Conservation (phyloP, 345 rosid species). For the Salix caprea region DNA sequence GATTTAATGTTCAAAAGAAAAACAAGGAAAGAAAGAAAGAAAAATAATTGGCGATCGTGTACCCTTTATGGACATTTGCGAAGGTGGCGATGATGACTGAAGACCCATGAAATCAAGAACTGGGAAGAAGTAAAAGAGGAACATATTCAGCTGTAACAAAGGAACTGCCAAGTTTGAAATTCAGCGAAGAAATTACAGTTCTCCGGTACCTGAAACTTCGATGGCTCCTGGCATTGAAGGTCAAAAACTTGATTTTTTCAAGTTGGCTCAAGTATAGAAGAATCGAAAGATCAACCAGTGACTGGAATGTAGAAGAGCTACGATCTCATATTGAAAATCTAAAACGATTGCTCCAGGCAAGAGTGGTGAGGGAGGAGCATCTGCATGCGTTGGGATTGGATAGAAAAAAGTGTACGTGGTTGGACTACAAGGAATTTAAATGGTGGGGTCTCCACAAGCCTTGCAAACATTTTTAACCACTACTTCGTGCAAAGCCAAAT, state of each 20-base stretch:
- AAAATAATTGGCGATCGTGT: conserved; percentile 12
- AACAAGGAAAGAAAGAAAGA: neutral
- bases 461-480: neutral
- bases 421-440: conserved; percentile 24
- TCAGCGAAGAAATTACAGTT: conserved; percentile 6
- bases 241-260: neutral
- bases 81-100: conserved; percentile 44
- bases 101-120: conserved; percentile 53
- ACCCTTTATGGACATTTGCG: conserved; percentile 59
- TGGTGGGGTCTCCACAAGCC: conserved; percentile 37
- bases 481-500: neutral
- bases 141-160: neutral
- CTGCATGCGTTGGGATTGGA: conserved; percentile 25
- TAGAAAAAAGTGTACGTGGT: conserved; percentile 49
- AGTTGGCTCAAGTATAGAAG: neutral
- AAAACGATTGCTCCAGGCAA: conserved; percentile 6
- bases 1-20: neutral
- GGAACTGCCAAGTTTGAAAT: conserved; percentile 15
- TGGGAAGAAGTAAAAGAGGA: conserved; percentile 23
- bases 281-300: neutral
- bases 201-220: conserved; percentile 70
- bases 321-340: neutral
- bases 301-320: neutral
- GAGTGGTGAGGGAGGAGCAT: neutral
- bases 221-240: conserved; percentile 83